phyloP scores from a whole-genome alignment of 768 basidiomycete species.

The Lactarius psammicola region DNA sequence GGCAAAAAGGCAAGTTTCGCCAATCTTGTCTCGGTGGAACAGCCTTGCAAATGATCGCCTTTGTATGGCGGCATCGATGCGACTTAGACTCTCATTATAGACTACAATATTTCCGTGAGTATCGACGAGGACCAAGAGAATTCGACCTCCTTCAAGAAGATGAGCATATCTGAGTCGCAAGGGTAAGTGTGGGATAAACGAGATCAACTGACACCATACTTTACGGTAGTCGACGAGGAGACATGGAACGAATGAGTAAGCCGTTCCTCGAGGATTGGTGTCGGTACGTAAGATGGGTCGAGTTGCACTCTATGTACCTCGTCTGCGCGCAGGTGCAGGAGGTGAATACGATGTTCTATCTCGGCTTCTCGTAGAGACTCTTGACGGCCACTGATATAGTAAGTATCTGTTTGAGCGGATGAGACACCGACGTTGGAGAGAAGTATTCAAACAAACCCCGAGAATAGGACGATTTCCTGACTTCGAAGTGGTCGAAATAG shows the following conservation, averaged over 20 bases:
- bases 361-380: constrained; percentile 14
- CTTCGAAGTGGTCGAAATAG: constrained; percentile 1
- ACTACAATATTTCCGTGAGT: constrained; percentile 16
- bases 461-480: constrained; percentile 1
- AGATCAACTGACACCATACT: not conserved
- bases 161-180: constrained; percentile 18
- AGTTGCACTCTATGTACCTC: constrained; percentile 23
- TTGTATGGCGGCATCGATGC: constrained; percentile 12
- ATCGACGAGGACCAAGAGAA: constrained; percentile 20
- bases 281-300: constrained; percentile 20
- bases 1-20: constrained; percentile 44
- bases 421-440: not conserved
- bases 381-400: constrained; percentile 14
- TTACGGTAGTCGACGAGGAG: constrained; percentile 6
- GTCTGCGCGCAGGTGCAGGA: constrained; percentile 11
- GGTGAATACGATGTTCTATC: constrained; percentile 13
- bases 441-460: constrained; percentile 4
- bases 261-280: constrained; percentile 6
- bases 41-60: constrained; percentile 5
- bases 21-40: constrained; percentile 49
- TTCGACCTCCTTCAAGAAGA: constrained; percentile 20
- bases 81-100: constrained; percentile 14
- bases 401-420: constrained; percentile 5
- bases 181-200: not conserved
- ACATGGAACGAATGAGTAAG: constrained; percentile 15